phyloP scores from a whole-genome alignment of 441 rosid species.

The Melastoma candidum region DNA sequence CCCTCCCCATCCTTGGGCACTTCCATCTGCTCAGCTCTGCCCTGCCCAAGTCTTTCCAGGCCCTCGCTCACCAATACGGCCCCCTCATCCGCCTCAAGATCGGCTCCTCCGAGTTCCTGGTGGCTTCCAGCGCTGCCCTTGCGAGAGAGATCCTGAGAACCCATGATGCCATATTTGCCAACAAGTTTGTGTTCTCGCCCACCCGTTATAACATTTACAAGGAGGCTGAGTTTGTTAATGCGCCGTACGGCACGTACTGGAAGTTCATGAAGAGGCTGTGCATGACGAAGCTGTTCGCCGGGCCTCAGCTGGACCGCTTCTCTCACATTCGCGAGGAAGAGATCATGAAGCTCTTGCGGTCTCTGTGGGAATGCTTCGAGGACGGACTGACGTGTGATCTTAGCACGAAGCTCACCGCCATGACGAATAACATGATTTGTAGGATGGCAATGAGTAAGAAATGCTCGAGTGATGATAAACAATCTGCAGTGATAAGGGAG shows the following conservation, averaged over 20 bases:
- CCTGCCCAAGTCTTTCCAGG: slow-evolving; percentile 49
- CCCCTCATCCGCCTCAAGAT: slow-evolving; percentile 55
- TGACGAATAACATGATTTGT: slow-evolving; percentile 44
- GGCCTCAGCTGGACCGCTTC: slow-evolving; percentile 4
- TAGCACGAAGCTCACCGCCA: slow-evolving; percentile 19
- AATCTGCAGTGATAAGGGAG: slow-evolving; percentile 32
- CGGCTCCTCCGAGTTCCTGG: slow-evolving; percentile 46
- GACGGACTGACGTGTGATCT: slow-evolving; percentile 25
- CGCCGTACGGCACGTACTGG: slow-evolving; percentile 27
- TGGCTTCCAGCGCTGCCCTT: slow-evolving; percentile 36
- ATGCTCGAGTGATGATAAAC: slow-evolving; percentile 26
- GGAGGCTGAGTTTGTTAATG: slow-evolving; percentile 45
- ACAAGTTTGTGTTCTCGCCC: slow-evolving; percentile 41
- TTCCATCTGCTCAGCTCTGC: slow-evolving; percentile 46
- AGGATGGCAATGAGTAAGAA: slow-evolving; percentile 55
- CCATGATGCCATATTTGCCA: slow-evolving; percentile 40
- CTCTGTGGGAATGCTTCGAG: slow-evolving; percentile 4
- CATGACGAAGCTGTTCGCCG: slow-evolving; percentile 9
- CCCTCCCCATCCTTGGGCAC: slow-evolving; percentile 67
- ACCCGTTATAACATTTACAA: slow-evolving; percentile 40
- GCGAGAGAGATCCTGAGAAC: slow-evolving; percentile 43
- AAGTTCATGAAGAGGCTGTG: slow-evolving; percentile 10
- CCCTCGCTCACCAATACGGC: slow-evolving; percentile 44
- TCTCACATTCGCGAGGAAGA: slow-evolving; percentile 5
- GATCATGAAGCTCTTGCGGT: slow-evolving; percentile 3